phyloP scores from a whole-genome alignment of 2,329 filamentous ascomycete species.

The Trichoderma sp. region DNA sequence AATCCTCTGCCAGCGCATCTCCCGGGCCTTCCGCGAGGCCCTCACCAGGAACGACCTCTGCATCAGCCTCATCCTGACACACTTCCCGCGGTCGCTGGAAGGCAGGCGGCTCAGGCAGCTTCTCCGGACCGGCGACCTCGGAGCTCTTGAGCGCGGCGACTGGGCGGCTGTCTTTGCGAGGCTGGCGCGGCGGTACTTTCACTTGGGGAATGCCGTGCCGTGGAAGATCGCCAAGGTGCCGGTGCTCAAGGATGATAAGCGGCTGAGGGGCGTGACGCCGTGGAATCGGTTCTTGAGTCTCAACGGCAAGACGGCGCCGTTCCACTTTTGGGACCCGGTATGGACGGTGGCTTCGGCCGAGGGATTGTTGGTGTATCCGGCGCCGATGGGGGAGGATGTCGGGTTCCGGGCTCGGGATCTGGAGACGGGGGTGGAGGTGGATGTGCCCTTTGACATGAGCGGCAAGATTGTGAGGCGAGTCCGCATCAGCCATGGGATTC shows the following conservation, averaged over 20 bases:
- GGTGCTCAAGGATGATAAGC: constrained; percentile 23
- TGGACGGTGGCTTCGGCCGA: constrained; percentile 56
- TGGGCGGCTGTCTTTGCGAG: constrained; percentile 46
- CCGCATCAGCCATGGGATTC: constrained; percentile 50
- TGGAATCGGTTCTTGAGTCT: constrained; percentile 46
- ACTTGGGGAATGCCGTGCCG: constrained; percentile 48
- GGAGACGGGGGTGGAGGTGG: constrained; percentile 39
- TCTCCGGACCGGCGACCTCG: constrained; percentile 13
- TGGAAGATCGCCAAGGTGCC: constrained; percentile 30
- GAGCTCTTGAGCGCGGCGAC: constrained; percentile 25
- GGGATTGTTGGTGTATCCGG: constrained; percentile 54
- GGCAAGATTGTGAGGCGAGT: constrained; percentile 53
- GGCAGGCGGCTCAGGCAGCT: constrained; percentile 38
- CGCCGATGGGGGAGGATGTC: constrained; percentile 7
- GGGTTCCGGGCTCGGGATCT: constrained; percentile 51
- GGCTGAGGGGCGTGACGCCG: constrained; percentile 38
- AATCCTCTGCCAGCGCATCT: constrained; percentile 52
- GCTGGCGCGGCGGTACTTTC: constrained; percentile 53
- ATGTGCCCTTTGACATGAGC: constrained; percentile 50
- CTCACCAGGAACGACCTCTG: constrained; percentile 49
- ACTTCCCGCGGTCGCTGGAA: constrained; percentile 55
- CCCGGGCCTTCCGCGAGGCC: constrained; percentile 44
- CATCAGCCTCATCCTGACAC: constrained; percentile 45
- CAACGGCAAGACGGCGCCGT: constrained; percentile 38
- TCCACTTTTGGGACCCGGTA: constrained; percentile 45